Percentiles rank a stretch among this genome's conserved stretches.
Evolutionary conservation across 192 early-diverging fungal species (phyloP).

Genomic region (Backusella psychrophila): DNA sequence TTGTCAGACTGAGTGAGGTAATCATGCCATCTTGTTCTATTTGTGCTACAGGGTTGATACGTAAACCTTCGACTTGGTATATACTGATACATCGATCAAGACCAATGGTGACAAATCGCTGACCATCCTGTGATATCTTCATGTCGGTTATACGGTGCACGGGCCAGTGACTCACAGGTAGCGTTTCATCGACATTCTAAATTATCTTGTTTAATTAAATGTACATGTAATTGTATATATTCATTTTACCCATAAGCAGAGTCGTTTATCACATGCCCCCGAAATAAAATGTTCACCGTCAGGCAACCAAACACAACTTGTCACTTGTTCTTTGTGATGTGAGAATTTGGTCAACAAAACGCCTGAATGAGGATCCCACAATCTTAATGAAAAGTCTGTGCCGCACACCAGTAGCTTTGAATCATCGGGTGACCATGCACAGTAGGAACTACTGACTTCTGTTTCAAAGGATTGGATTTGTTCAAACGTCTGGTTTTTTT

Average conservation of each 20-base stretch:
- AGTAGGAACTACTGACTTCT: slow-evolving; percentile 78
- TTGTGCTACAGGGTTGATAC: slow-evolving; percentile 16
- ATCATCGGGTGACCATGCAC: slow-evolving; percentile 92
- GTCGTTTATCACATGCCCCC: slow-evolving; percentile 74
- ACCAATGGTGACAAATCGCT: slow-evolving; percentile 59
- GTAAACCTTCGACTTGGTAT: slow-evolving; percentile 53
- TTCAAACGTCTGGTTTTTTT: slow-evolving; percentile 49
- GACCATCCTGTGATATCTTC: slow-evolving; percentile 58
- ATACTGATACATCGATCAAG: slow-evolving; percentile 62
- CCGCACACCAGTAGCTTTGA: slow-evolving; percentile 73
- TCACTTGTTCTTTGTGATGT: slow-evolving; percentile 75
- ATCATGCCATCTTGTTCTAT: slow-evolving; percentile 54
- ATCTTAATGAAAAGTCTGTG: slow-evolving; percentile 72
- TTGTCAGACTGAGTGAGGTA: slow-evolving; percentile 64
- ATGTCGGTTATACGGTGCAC: slow-evolving; percentile 63
- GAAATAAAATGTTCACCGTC: slow-evolving; percentile 82
- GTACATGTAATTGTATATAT: background rate
- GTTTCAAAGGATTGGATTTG: slow-evolving; percentile 53
- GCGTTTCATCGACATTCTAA: slow-evolving; percentile 48
- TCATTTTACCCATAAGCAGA: slow-evolving; percentile 68
- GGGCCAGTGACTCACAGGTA: slow-evolving; percentile 57
- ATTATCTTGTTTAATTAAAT: slow-evolving; percentile 18
- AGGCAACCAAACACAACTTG: slow-evolving; percentile 88
- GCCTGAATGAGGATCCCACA: slow-evolving; percentile 83
- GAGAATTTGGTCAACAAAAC: slow-evolving; percentile 53